These are phyloP conservation scores for Thecaphora frezii DNA, from an alignment of 1,284 basidiomycete genomes.

Conservation along the genomic window DNA sequence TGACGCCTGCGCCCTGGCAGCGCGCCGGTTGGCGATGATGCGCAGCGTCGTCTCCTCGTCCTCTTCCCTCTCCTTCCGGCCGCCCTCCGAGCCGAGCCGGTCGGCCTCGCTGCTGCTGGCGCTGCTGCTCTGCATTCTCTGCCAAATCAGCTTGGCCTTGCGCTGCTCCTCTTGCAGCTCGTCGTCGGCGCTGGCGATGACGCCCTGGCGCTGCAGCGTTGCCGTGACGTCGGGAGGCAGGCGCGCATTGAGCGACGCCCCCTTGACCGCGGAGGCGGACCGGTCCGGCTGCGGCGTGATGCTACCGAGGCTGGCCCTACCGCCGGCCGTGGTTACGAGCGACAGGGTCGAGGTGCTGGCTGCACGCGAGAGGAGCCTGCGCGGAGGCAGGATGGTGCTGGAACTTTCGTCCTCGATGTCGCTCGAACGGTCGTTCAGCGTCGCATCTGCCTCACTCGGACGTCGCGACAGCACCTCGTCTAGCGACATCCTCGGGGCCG, in stretches of 20 bases:
- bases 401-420: slow-evolving; percentile 24
- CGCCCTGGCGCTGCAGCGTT: slow-evolving; percentile 31
- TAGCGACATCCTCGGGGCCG: slow-evolving; percentile 25
- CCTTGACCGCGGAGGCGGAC: not conserved
- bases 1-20: slow-evolving; percentile 28
- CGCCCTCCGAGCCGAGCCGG: not conserved
- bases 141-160: slow-evolving; percentile 24
- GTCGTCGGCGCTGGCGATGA: slow-evolving; percentile 21
- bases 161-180: slow-evolving; percentile 7
- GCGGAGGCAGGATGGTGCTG: slow-evolving; percentile 33
- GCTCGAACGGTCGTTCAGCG: slow-evolving; percentile 10
- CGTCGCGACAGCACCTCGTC: slow-evolving; percentile 30
- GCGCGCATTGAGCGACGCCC: slow-evolving; percentile 17
- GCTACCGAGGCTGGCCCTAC: slow-evolving; percentile 36
- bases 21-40: slow-evolving; percentile 46
- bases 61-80: slow-evolving; percentile 33
- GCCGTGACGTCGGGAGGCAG: slow-evolving; percentile 31
- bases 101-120: slow-evolving; percentile 38
- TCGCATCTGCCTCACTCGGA: slow-evolving; percentile 14
- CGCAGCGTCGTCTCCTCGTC: slow-evolving; percentile 55
- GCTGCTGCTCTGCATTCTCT: slow-evolving; percentile 53
- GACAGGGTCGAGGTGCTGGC: slow-evolving; percentile 39
- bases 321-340: slow-evolving; percentile 36
- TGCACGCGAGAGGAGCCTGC: slow-evolving; percentile 27
- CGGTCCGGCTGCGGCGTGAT: not conserved